A percentile compares a stretch with the other conserved stretches of the same genome.
Evolutionary conservation across 768 basidiomycete species (phyloP).

Genomic region (Mycena capillaripes): DNA sequence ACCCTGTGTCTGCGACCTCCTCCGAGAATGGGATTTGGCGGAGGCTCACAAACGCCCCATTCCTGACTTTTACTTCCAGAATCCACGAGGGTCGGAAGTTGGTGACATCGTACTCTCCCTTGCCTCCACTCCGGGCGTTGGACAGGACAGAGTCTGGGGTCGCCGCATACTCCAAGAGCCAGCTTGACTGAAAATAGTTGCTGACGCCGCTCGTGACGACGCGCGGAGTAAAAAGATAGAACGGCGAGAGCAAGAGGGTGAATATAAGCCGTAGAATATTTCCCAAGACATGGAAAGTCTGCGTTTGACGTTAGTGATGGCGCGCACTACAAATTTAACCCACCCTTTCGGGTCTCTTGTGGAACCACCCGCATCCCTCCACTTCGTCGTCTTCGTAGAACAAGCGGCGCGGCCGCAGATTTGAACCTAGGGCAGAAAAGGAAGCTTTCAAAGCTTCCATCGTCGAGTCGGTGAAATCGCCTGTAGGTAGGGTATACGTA

Average conservation of each 20-base stretch:
- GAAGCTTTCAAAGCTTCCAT: not conserved
- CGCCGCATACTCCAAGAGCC: not conserved
- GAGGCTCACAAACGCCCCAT: not conserved
- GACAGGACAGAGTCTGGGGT: constrained; percentile 7
- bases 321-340: not conserved
- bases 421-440: not conserved
- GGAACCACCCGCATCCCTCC: constrained; percentile 6
- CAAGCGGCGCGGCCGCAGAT: not conserved
- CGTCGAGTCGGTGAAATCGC: too few relatives aligned
- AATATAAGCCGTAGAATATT: not conserved
- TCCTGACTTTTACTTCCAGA: not conserved
- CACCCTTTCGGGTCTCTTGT: not conserved
- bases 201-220: not conserved
- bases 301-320: not conserved
- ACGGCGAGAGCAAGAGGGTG: too few relatives aligned
- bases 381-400: not conserved
- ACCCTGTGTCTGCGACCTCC: not conserved
- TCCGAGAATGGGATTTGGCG: not conserved
- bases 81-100: not conserved
- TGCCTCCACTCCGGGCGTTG: not conserved
- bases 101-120: not conserved
- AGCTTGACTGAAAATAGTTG: not conserved
- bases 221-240: too few relatives aligned
- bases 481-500: not conserved
- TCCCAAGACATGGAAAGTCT: not conserved